phyloP scores from a whole-genome alignment of 148 eudicot genomes.

The Arctostaphylos glauca region DNA sequence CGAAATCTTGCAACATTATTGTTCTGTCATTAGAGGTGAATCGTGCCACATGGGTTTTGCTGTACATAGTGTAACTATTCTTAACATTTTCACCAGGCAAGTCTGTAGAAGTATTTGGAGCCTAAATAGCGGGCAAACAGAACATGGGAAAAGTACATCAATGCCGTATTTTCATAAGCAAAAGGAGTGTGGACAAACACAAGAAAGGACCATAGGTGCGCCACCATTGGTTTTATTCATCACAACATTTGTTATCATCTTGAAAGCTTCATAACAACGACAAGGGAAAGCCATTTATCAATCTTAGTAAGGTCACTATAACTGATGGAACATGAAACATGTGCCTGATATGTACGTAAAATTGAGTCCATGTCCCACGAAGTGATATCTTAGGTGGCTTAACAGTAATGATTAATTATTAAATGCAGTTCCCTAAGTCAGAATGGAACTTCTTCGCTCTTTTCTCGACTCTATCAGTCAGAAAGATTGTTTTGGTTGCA shows the following conservation, averaged over 20 bases:
- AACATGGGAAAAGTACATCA: background rate
- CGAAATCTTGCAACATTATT: background rate
- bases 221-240: background rate
- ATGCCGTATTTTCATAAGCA: background rate
- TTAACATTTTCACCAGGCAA: no score
- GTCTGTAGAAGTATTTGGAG: no score
- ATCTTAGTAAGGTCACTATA: background rate
- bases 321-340: background rate
- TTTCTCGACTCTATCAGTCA: background rate
- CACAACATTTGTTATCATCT: background rate
- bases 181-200: no score
- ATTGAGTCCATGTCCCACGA: background rate
- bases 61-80: background rate
- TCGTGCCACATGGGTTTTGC: background rate
- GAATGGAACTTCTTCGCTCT: background rate
- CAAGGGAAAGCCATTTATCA: background rate
- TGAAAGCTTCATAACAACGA: background rate
- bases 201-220: no score
- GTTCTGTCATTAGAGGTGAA: background rate
- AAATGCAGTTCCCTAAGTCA: no score
- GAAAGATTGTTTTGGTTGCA: background rate
- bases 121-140: background rate
- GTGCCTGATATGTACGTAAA: background rate
- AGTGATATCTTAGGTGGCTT: background rate
- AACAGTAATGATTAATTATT: no score